Conservation (phyloP, 2,329 filamentous ascomycete species). For the Capronia americana region DNA sequence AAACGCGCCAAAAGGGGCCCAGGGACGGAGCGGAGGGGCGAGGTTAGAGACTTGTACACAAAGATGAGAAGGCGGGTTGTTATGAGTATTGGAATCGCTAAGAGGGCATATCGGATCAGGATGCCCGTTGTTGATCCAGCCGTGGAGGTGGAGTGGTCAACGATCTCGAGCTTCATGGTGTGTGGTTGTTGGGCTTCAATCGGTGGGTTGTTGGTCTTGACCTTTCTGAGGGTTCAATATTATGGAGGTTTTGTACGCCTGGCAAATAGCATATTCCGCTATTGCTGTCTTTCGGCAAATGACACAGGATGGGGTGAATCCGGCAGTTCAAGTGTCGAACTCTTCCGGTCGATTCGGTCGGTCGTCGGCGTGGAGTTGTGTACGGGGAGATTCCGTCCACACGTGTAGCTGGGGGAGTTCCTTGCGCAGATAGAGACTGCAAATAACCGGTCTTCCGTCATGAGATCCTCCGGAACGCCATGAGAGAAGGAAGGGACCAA, state of each 20-base stretch:
- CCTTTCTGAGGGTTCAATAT: background rate
- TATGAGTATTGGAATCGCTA: constrained; percentile 19
- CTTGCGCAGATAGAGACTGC: background rate
- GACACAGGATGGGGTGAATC: background rate
- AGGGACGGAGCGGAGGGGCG: constrained; percentile 51
- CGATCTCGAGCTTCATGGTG: constrained; percentile 2
- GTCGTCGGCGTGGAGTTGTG: background rate
- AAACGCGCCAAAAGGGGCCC: constrained; percentile 55
- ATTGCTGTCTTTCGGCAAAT: background rate
- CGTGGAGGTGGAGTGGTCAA: background rate
- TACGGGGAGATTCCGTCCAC: background rate
- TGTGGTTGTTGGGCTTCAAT: background rate
- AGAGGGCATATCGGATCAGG: constrained; percentile 24
- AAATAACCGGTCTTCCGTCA: background rate
- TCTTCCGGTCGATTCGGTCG: background rate
- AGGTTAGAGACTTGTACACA: constrained; percentile 39
- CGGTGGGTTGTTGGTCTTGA: background rate
- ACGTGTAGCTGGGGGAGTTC: background rate
- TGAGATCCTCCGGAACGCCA: too few relatives aligned
- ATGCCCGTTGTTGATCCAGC: constrained; percentile 7
- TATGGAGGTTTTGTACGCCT: background rate
- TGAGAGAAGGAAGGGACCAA: background rate
- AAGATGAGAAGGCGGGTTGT: constrained; percentile 23
- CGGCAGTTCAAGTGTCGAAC: background rate
- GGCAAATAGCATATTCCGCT: background rate